These are phyloP conservation scores for Xylariales sp. DNA, from an alignment of 2,329 filamentous ascomycete species.

Conservation along the genomic window DNA sequence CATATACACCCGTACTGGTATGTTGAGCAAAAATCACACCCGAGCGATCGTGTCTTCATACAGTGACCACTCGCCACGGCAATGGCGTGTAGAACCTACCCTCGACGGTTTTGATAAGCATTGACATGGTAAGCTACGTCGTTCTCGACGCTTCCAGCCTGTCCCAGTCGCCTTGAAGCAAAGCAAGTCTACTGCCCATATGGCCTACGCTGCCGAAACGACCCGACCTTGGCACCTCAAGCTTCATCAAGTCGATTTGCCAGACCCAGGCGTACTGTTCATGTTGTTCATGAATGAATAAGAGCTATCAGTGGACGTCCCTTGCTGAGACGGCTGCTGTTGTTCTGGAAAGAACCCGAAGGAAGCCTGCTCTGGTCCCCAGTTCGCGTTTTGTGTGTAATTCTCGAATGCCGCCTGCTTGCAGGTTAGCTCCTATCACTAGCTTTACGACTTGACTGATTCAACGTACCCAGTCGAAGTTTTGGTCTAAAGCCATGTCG, in stretches of 20 bases:
- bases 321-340: constrained; percentile 18
- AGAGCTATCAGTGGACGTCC: constrained; percentile 23
- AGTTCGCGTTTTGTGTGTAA: constrained; percentile 51
- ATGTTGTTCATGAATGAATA: constrained; percentile 26
- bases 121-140: too few relatives aligned
- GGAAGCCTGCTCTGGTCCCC: constrained; percentile 43
- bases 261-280: constrained; percentile 17
- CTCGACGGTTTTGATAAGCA: too few relatives aligned
- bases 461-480: constrained; percentile 54
- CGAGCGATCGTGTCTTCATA: too few relatives aligned
- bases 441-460: background rate
- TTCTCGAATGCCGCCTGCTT: constrained; percentile 51
- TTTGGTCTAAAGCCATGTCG: constrained; percentile 42
- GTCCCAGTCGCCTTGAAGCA: too few relatives aligned
- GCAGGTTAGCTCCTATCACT: constrained; percentile 19
- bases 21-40: too few relatives aligned
- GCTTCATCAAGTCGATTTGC: constrained; percentile 9
- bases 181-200: too few relatives aligned
- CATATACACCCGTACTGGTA: too few relatives aligned
- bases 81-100: too few relatives aligned
- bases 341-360: constrained; percentile 44
- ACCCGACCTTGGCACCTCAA: too few relatives aligned
- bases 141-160: too few relatives aligned
- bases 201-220: too few relatives aligned
- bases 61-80: too few relatives aligned